phyloP scores from a whole-genome alignment of 169 alveolate species.

The Cryptosporidium meleagridis region DNA sequence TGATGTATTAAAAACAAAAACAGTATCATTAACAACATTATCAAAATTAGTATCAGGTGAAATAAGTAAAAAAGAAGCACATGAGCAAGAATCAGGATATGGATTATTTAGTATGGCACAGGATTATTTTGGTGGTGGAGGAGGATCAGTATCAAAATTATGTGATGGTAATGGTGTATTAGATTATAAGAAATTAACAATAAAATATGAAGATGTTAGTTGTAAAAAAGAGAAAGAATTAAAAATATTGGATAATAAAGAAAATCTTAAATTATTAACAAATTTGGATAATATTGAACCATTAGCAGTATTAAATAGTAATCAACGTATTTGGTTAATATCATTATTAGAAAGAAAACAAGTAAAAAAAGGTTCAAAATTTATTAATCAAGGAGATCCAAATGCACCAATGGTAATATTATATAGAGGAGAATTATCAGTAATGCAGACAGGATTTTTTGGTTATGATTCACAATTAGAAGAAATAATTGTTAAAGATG shows the following conservation, averaged over 20 bases:
- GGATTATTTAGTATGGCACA: slow-evolving; percentile 55
- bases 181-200: slow-evolving; percentile 18
- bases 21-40: slow-evolving; percentile 41
- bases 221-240: neutral
- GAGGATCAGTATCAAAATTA: slow-evolving; percentile 40
- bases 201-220: slow-evolving; percentile 26
- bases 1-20: slow-evolving; percentile 39
- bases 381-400: slow-evolving; percentile 69
- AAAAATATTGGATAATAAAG: neutral
- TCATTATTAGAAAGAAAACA: slow-evolving; percentile 29
- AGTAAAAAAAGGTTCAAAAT: slow-evolving; percentile 17
- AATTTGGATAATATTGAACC: slow-evolving; percentile 35
- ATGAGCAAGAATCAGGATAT: slow-evolving; percentile 42
- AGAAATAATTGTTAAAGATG: neutral
- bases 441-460: slow-evolving; percentile 69
- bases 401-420: slow-evolving; percentile 27
- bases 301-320: slow-evolving; percentile 31
- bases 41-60: slow-evolving; percentile 54
- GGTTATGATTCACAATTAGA: slow-evolving; percentile 58
- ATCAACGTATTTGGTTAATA: slow-evolving; percentile 43
- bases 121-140: slow-evolving; percentile 64
- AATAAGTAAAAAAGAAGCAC: slow-evolving; percentile 41
- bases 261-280: neutral
- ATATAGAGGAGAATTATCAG: slow-evolving; percentile 39
- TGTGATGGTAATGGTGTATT: neutral